Base-by-base conservation (phyloP, 306 rosid species). In the Castanea mollissima region DNA sequence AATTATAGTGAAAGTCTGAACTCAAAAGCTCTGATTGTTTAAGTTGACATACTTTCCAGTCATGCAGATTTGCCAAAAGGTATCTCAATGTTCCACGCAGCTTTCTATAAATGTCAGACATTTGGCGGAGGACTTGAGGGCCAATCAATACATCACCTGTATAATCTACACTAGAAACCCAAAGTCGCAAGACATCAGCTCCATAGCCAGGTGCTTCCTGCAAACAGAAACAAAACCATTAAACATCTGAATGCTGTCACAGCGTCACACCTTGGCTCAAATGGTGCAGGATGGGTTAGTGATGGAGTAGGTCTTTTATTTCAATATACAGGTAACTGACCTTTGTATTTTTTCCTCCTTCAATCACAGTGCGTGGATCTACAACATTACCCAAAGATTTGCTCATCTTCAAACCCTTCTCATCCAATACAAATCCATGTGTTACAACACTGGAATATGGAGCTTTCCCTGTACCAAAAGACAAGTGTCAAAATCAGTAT, bases 141-240 rank as follows among this genome's bases (percentile, higher is more conserved):
- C 99, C 97, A 20, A 96, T 88, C 92, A 89, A 83, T 76, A 90
- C 91, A 46, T 96, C 99, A 38, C 96, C 89, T 11, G 98, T 90
- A 79, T 96, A 96, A 80, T 96, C 99, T 82, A 96, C 97, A 83
- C 99, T 95, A 38, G 99, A 95, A 84, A 95, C 99, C 99, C 99
- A 93, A 21, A 95, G 99, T 69, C 99, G 90, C 72, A 95, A 87
- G 73, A 95, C 92, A 80, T 95, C 98, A 60, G 98, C 99, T 80
- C 99, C 99, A 82, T 91, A 95, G 71, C 97, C 91, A 83, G 98
- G 97, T 75, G 92, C 82, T 86, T 95, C 97, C 99, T 95, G 91
- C 67, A 25, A 85, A 60, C 55, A 70, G 77, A 60, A 69, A 51
- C 54, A 83, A 82, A 73, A 67, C 20, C 72, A 80, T 62, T 35